Percentiles rank a stretch among this genome's conserved stretches.
Conservation (phyloP, 228 moss, liverwort and hornwort species). For the Sphagnum fallax region DNA sequence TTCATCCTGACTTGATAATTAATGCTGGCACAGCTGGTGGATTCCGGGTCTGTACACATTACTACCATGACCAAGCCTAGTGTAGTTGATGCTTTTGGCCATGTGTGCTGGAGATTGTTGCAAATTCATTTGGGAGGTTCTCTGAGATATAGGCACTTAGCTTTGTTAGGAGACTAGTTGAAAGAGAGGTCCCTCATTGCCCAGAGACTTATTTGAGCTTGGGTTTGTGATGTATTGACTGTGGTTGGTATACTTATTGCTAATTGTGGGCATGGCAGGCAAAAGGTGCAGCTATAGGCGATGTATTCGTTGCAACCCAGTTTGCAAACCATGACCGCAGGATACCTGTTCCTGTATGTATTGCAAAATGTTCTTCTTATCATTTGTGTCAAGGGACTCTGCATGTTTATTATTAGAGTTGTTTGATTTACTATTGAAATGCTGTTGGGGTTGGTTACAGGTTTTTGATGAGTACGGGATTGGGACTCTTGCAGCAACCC, state of each 20-base stretch:
- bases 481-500: slow-evolving; percentile 45
- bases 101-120: no score
- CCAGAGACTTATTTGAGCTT: no score
- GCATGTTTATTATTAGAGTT: no score
- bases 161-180: no score
- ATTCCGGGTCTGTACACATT: slow-evolving; percentile 50
- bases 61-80: neutral
- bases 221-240: no score
- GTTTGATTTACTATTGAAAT: no score
- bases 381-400: no score
- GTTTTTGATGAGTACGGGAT: slow-evolving; percentile 64
- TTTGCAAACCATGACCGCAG: slow-evolving; percentile 78
- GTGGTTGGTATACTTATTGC: no score
- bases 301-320: slow-evolving; percentile 63
- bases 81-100: neutral
- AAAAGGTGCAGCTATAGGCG: slow-evolving; percentile 62
- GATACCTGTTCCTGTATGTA: slow-evolving; percentile 62
- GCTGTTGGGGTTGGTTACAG: slow-evolving; percentile 4
- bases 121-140: no score
- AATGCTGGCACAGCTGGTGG: slow-evolving; percentile 91
- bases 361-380: no score
- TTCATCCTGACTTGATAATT: slow-evolving; percentile 83
- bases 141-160: no score
- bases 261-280: slow-evolving; percentile 23
- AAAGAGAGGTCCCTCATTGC: no score